A percentile compares a stretch with the other conserved stretches of the same genome.
Conservation (phyloP, 2,329 filamentous ascomycete genomes). For the Botrytis elliptica region DNA sequence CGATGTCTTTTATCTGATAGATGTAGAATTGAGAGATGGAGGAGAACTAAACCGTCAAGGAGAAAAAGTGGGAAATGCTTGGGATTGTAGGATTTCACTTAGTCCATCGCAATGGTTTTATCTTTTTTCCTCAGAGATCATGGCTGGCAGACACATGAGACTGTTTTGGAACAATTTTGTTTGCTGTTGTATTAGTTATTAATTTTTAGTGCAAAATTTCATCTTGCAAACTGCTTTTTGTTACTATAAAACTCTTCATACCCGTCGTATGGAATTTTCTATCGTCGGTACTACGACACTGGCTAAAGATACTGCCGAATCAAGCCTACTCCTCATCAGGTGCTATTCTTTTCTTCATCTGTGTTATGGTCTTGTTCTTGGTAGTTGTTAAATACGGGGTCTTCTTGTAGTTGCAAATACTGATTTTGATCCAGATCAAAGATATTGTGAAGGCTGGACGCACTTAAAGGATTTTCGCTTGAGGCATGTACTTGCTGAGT, state of each 20-base stretch:
- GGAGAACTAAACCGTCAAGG: neutral
- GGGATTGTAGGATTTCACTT: neutral
- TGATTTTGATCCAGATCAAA: neutral
- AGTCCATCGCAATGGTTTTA: neutral
- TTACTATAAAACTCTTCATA: neutral
- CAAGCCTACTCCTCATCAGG: neutral
- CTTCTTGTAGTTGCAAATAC: neutral
- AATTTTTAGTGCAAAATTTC: neutral
- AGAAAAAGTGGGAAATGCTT: neutral
- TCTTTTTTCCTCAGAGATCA: no score
- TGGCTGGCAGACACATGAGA: no score
- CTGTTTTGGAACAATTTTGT: no score
- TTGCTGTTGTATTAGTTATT: no score
- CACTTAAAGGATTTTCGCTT: neutral
- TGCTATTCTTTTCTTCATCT: neutral
- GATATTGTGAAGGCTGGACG: neutral
- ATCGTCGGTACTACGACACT: neutral
- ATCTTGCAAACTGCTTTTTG: neutral
- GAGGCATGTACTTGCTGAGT: neutral
- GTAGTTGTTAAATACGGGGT: neutral
- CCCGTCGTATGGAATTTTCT: neutral
- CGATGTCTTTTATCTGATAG: rapidly evolving
- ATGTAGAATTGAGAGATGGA: neutral
- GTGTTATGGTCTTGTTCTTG: neutral
- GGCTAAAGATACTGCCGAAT: neutral